Conservation (phyloP, 2,329 filamentous ascomycete genomes). For the Aspergillus fructus region DNA sequence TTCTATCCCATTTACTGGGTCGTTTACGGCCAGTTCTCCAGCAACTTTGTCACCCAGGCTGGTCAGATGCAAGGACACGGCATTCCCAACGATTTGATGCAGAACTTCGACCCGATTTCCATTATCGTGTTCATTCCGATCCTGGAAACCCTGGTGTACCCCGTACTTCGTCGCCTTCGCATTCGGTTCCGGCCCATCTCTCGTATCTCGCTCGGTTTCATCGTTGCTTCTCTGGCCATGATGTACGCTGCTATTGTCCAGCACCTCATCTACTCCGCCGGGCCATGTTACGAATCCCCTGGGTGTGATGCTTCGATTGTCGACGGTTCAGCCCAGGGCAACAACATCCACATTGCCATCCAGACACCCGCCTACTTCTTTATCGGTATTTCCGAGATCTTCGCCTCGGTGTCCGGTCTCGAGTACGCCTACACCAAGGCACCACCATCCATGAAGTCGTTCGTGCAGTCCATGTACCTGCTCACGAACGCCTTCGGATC, state of each 20-base stretch:
- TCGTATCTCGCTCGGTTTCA: conserved; percentile 70
- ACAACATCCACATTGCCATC: conserved; percentile 46
- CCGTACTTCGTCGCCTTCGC: conserved; percentile 60
- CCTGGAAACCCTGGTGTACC: conserved; percentile 69
- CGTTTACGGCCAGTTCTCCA: conserved; percentile 66
- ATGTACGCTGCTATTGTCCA: conserved; percentile 61
- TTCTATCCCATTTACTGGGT: conserved; percentile 71
- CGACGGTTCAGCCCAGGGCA: conserved; percentile 35
- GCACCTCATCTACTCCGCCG: conserved; percentile 53
- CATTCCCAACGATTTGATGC: conserved; percentile 74
- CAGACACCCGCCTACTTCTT: conserved; percentile 47
- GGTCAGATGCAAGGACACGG: conserved; percentile 64
- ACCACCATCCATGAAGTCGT: conserved; percentile 66
- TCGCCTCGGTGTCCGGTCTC: conserved; percentile 66
- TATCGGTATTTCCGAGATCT: conserved; percentile 54
- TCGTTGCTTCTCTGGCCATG: conserved; percentile 62
- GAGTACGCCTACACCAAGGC: conserved; percentile 76
- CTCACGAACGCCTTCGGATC: conserved; percentile 60
- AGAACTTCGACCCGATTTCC: conserved; percentile 73
- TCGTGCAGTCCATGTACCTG: conserved; percentile 57
- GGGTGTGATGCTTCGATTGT: conserved; percentile 33
- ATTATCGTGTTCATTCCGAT: conserved; percentile 75
- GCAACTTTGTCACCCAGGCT: conserved; percentile 66
- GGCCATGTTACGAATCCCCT: conserved; percentile 52
- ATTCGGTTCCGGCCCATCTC: conserved; percentile 73